These are phyloP conservation scores for Acidiella bohemica DNA, from an alignment of 495 filamentous ascomycete species.

Conservation along the genomic window DNA sequence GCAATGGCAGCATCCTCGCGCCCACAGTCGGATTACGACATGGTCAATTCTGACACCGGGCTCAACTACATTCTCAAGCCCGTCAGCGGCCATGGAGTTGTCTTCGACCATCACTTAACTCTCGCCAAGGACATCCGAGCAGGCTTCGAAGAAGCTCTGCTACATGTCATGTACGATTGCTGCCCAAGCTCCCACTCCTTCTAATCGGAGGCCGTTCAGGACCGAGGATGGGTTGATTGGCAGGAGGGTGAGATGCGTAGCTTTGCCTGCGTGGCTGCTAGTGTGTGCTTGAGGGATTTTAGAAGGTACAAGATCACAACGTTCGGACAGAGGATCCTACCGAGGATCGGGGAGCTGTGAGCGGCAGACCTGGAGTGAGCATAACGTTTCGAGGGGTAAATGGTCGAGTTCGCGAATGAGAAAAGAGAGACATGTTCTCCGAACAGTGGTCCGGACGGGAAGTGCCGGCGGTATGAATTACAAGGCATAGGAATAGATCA, in stretches of 20 bases:
- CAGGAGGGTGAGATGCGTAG: slow-evolving; percentile 30
- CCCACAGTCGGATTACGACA: slow-evolving; percentile 6
- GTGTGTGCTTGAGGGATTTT: slow-evolving; percentile 35
- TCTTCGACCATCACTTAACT: slow-evolving; percentile 27
- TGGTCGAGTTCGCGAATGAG: too few species aligned
- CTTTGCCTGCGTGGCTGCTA: slow-evolving; percentile 35
- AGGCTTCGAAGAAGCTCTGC: slow-evolving; percentile 54
- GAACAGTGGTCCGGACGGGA: too few species aligned
- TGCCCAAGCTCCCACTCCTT: slow-evolving; percentile 32
- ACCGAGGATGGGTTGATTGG: slow-evolving; percentile 15
- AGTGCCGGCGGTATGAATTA: too few species aligned
- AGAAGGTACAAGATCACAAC: too few species aligned
- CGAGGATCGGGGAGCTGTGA: too few species aligned
- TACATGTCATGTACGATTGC: slow-evolving; percentile 41
- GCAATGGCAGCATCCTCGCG: slow-evolving; percentile 27
- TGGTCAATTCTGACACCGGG: slow-evolving; percentile 19
- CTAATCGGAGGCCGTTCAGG: slow-evolving; percentile 25
- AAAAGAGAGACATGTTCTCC: too few species aligned
- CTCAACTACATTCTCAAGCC: slow-evolving; percentile 37
- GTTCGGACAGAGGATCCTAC: too few species aligned
- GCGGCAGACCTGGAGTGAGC: too few species aligned
- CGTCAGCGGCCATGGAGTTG: slow-evolving; percentile 29
- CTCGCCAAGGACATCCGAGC: slow-evolving; percentile 38
- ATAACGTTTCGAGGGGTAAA: too few species aligned
- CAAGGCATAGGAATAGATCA: too few species aligned